Percentiles rank a stretch among this genome's conserved stretches.
phyloP scores from a whole-genome alignment of 2,329 filamentous ascomycete genomes.

The Lecanosticta acicola region DNA sequence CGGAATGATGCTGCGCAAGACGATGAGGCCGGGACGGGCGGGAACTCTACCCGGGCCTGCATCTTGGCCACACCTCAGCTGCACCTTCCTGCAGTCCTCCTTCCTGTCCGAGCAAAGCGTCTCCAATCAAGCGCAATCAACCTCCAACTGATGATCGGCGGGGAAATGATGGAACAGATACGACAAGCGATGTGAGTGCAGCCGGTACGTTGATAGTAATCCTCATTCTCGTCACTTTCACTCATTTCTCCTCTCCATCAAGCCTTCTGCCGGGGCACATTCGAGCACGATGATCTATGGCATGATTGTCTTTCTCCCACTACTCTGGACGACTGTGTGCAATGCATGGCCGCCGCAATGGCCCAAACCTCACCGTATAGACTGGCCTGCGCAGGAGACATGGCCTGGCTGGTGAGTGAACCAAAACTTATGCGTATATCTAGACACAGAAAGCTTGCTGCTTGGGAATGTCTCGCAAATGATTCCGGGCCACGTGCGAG shows the following conservation, averaged over 20 bases:
- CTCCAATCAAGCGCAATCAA: neutral
- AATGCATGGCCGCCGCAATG: neutral
- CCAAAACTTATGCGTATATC: too few species aligned
- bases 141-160: neutral
- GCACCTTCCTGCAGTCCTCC: neutral
- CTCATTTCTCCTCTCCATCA: neutral
- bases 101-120: constrained; percentile 4
- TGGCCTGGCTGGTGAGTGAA: neutral
- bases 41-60: neutral
- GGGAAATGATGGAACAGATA: neutral
- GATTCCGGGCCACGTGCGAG: too few species aligned
- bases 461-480: too few species aligned
- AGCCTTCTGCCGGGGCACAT: neutral
- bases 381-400: neutral
- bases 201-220: neutral
- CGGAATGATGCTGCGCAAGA: neutral
- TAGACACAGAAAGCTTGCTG: too few species aligned
- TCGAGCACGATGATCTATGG: neutral
- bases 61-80: neutral
- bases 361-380: neutral
- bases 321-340: neutral
- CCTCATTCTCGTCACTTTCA: neutral
- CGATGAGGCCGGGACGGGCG: neutral
- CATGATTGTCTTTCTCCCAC: neutral
- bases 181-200: neutral